Base-by-base conservation (phyloP, 1,284 basidiomycete genomes). In the Pascua guehoae region DNA sequence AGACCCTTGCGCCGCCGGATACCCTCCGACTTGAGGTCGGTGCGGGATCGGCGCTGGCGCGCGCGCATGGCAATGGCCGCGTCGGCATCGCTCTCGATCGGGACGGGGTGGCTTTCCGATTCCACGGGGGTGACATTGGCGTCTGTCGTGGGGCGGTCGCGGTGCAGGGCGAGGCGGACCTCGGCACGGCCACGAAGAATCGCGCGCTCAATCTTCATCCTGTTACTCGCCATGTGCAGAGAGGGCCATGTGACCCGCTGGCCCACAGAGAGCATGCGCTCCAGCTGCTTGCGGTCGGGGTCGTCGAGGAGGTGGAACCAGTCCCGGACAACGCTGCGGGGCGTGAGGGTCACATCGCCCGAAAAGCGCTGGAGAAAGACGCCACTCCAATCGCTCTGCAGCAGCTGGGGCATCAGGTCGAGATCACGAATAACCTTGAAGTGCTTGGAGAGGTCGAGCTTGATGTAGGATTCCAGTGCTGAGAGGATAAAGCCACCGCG, bases 221-320 rank as follows among this genome's bases (percentile, higher is more conserved):
- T 82, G 70, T 97, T 96, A 67, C 88, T 84, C 53, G 95, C 89
- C 83, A 97, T 95, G 66, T 91, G 90, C 42, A 94, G 88, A 79
- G 93, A 93, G 0, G 93, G 93, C 91, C 91, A 97, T 17, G 93
- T 88, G n/a, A 91, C 92, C n/a, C 85, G 74, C 76, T 95, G 82
- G 5, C 94, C 93, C 3, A 91, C 88, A 53, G 80, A 79, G 60
- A 95, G 84, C 90, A 94, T 92, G 53, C 90, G 80, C 60, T 83
- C 84, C 47, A 97, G 78, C 72, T 94, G 88, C 14, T 77, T 66
- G n/a, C 83, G 83, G 72, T 88, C 85, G 0, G 91, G 91, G 74
- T 96, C 93, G 45, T 85, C 88, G 43, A 97, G 76, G 44, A 96
- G 84, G 47, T 82, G 84, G 53, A 89, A 75, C 90, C 90, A 95